These are phyloP conservation scores for Vigna reflexopilosa DNA, from an alignment of 306 rosid genomes.

Conservation along the genomic window DNA sequence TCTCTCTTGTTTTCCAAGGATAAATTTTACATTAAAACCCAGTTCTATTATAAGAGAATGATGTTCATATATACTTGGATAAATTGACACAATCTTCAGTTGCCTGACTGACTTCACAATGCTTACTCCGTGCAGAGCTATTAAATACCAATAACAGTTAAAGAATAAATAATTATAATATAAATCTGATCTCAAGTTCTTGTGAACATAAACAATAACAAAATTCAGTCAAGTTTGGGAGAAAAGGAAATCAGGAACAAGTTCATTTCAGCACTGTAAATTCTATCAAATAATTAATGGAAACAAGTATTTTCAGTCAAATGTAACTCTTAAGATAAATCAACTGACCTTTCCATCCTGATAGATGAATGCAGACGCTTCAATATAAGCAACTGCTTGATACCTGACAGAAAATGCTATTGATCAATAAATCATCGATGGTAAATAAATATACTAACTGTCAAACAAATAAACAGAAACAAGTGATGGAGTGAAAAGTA, in stretches of 20 bases:
- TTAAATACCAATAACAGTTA: slow-evolving; percentile 13
- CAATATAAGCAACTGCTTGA: slow-evolving; percentile 96
- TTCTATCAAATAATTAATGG: slow-evolving; percentile 35
- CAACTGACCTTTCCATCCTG: slow-evolving; percentile 93
- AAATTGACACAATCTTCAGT: slow-evolving; percentile 15
- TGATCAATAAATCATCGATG: slow-evolving; percentile 35
- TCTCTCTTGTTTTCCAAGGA: neutral
- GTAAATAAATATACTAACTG: slow-evolving; percentile 10
- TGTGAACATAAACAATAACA: slow-evolving; percentile 30
- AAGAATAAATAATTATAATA: slow-evolving; percentile 24
- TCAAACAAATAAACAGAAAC: neutral
- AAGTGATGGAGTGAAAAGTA: slow-evolving; percentile 1
- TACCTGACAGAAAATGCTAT: slow-evolving; percentile 66
- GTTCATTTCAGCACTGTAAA: slow-evolving; percentile 36
- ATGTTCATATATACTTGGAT: neutral
- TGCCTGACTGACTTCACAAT: slow-evolving; percentile 32
- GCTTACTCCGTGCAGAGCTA: neutral
- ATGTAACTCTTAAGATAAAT: slow-evolving; percentile 40
- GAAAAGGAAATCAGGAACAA: slow-evolving; percentile 26
- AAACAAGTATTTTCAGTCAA: slow-evolving; percentile 31
- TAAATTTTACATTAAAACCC: slow-evolving; percentile 23
- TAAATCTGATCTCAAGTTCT: slow-evolving; percentile 19
- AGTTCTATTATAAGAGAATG: slow-evolving; percentile 18
- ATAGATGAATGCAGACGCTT: slow-evolving; percentile 96
- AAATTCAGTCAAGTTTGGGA: slow-evolving; percentile 25